Evolutionary conservation across 352 stramenopile species (phyloP), one percentile per base, ranked within the genome.

Genomic region (Phytophthora litchii): DNA sequence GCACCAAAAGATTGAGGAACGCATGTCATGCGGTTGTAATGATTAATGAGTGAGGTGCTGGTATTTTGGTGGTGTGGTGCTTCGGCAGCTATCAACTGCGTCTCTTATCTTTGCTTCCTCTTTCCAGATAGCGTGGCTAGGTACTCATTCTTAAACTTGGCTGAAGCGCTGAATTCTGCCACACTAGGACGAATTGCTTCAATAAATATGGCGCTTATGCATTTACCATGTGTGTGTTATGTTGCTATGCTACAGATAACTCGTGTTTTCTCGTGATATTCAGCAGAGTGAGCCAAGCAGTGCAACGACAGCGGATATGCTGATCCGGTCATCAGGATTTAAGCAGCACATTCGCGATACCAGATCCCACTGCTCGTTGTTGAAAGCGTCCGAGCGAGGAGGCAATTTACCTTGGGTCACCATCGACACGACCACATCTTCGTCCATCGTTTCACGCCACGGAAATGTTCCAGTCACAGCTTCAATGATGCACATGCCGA

Each of bases 401-500:
- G 54, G 65, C 17, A 74, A 46, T 41, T 57, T 56, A 38, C 65
- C 65, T 44, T 35, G 46, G 0, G 37, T 64, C 37, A 70, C 65
- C 38, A 64, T 35, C 17, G 49, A 63, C 13, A 67, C 32, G 1
- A 67, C 46, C 14, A 64, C 9, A n/a, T 63, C 49, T 62, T 71
- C 57, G 35, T 71, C 56, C 50, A 67, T 51, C 0, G 38, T 58
- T 44, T 67, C 56, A 27, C 62, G 21, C 65, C 65, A 70, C 27
- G 65, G 65, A 23, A 70, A 74, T 43, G 36, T 62, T 3, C 65
- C 65, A 2, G 41, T 76, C 20, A 74, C 59, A 1, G 62, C 67
- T 44, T 79, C 66, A 17, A 76, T 43, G 35, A 75, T 70, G 20
- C 67, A 74, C 71, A 80, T 72, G 3, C 63, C 71, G 46, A 80